Evolutionary conservation across 129 eudicot species (phyloP).

Genomic region (Artemisia annua): DNA sequence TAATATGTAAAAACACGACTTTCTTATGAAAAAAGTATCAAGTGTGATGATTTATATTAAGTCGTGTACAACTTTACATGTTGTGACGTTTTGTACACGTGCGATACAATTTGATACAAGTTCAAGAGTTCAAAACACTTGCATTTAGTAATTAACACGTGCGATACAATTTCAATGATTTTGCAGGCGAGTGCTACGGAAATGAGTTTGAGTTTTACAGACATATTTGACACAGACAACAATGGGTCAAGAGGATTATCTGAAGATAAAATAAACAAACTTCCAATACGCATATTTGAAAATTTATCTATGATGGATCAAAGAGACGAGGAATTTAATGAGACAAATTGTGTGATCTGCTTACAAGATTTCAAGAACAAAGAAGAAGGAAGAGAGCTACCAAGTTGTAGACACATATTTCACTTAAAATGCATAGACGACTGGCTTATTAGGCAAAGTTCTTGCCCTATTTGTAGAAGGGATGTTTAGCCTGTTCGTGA

Average conservation of each 20-base stretch:
- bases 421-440: slow-evolving; percentile 70
- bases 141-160: neutral
- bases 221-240: slow-evolving; percentile 53
- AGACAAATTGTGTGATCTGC: slow-evolving; percentile 55
- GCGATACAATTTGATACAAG: too few species aligned
- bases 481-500: slow-evolving; percentile 30
- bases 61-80: too few species aligned
- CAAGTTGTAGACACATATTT: slow-evolving; percentile 55
- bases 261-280: slow-evolving; percentile 37
- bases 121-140: neutral
- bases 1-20: too few species aligned
- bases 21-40: too few species aligned
- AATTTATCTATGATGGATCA: neutral
- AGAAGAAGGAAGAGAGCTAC: slow-evolving; percentile 49
- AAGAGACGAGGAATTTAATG: neutral
- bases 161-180: too few species aligned
- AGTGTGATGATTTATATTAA: too few species aligned
- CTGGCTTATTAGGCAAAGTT: slow-evolving; percentile 67
- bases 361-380: slow-evolving; percentile 46
- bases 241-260: slow-evolving; percentile 51
- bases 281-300: slow-evolving; percentile 39
- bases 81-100: too few species aligned
- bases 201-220: slow-evolving; percentile 41
- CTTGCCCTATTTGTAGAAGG: slow-evolving; percentile 73
- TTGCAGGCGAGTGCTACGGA: slow-evolving; percentile 50